Percentiles rank a stretch among this genome's conserved stretches.
phyloP scores from a whole-genome alignment of 2,329 filamentous ascomycete genomes.

The Verticillium albo-atrum region DNA sequence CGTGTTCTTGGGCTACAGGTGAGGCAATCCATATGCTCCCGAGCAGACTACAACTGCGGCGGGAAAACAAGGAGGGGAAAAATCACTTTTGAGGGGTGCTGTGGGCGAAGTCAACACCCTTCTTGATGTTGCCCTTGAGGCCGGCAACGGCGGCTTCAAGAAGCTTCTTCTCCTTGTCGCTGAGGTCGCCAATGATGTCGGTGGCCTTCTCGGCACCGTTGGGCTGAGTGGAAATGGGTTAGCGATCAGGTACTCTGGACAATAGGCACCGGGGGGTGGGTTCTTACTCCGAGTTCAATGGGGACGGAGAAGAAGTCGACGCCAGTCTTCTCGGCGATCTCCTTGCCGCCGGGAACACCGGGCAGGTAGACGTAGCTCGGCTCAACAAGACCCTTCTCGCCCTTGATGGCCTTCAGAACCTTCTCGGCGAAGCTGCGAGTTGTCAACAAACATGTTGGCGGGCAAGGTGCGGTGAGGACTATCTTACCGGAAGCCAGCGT shows the following conservation, averaged over 20 bases:
- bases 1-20: conserved; percentile 14
- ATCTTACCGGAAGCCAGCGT: conserved; percentile 82
- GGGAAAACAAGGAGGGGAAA: conserved; percentile 20
- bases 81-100: conserved; percentile 86
- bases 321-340: conserved; percentile 77
- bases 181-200: conserved; percentile 73
- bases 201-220: conserved; percentile 81
- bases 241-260: background rate
- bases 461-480: background rate
- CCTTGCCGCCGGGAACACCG: conserved; percentile 82
- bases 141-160: conserved; percentile 71
- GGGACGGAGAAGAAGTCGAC: conserved; percentile 94
- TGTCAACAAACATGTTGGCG: conserved; percentile 15
- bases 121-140: conserved; percentile 88
- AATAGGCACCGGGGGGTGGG: background rate
- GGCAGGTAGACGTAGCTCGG: conserved; percentile 94
- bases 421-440: conserved; percentile 79
- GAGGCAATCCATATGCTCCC: conserved; percentile 8
- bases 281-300: conserved; percentile 85
- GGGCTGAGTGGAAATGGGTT: conserved; percentile 44
- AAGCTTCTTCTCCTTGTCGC: conserved; percentile 84
- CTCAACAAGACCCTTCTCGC: conserved; percentile 90
- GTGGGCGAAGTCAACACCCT: conserved; percentile 86
- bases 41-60: background rate
- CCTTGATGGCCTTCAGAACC: conserved; percentile 81